A percentile compares a stretch with the other conserved stretches of the same genome.
Evolutionary conservation across 2,329 filamentous ascomycete species (phyloP).

Genomic region (Dactylellina haptotyla): DNA sequence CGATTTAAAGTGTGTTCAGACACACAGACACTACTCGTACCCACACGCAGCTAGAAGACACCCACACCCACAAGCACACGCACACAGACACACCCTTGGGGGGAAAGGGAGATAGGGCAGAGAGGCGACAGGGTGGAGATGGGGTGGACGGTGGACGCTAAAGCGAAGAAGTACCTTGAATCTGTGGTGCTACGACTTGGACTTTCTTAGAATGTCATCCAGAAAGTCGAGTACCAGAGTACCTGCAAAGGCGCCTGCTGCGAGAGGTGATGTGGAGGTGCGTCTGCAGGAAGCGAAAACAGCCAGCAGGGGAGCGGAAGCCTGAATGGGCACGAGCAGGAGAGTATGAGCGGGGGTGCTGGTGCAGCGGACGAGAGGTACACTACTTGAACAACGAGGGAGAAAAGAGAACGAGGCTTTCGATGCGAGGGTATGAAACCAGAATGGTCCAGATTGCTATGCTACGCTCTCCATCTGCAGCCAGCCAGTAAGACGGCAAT

Average conservation of each 20-base stretch:
- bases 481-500: not conserved
- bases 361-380: slow-evolving; percentile 13
- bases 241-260: slow-evolving; percentile 47
- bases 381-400: not conserved
- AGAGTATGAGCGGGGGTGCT: slow-evolving; percentile 18
- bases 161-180: slow-evolving; percentile 29
- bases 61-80: not conserved
- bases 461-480: slow-evolving; percentile 26
- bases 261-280: slow-evolving; percentile 51
- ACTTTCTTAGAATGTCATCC: slow-evolving; percentile 28
- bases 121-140: slow-evolving; percentile 12
- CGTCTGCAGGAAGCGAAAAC: slow-evolving; percentile 52
- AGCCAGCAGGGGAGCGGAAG: slow-evolving; percentile 39
- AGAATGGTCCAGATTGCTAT: slow-evolving; percentile 52
- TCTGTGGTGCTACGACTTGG: slow-evolving; percentile 38
- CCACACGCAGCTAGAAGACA: not conserved
- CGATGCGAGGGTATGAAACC: slow-evolving; percentile 51
- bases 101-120: slow-evolving; percentile 31
- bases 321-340: slow-evolving; percentile 12
- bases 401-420: slow-evolving; percentile 48
- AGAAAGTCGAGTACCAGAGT: slow-evolving; percentile 28
- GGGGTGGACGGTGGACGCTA: slow-evolving; percentile 29
- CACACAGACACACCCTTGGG: not conserved
- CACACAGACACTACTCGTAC: not conserved
- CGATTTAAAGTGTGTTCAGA: slow-evolving; percentile 39